Conservation (phyloP, 2,329 filamentous ascomycete genomes). For the Aureobasidium leucospermi region DNA sequence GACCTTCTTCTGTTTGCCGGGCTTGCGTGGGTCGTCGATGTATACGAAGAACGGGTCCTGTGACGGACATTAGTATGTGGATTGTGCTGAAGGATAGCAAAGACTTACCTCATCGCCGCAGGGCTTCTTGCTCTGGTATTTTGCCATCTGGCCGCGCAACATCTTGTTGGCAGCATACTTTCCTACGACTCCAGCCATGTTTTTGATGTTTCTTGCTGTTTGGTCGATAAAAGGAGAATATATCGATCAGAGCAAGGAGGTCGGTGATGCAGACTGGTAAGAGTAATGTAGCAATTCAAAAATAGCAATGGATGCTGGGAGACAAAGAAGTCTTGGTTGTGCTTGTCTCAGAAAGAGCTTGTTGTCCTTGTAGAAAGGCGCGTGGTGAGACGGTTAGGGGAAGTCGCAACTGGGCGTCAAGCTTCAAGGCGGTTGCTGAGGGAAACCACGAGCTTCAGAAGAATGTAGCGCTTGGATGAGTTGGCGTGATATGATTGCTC, state of each 20-base stretch:
- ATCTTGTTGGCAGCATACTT: conserved; percentile 46
- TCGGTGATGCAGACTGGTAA: background rate
- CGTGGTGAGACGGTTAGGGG: conserved; percentile 6
- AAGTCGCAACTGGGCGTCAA: background rate
- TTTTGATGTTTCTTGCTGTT: conserved; percentile 13
- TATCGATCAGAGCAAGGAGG: background rate
- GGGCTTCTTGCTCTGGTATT: conserved; percentile 39
- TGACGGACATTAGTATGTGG: conserved; percentile 13
- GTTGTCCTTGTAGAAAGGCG: background rate
- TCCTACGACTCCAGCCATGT: conserved; percentile 39
- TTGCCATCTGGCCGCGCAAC: conserved; percentile 39
- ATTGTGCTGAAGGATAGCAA: conserved; percentile 1
- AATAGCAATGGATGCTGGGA: background rate
- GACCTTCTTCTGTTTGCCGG: conserved; percentile 71
- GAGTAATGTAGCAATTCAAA: background rate
- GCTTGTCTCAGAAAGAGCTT: background rate
- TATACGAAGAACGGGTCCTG: conserved; percentile 89
- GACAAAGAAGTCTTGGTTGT: background rate
- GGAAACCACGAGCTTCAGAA: conserved; percentile 4
- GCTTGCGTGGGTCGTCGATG: conserved; percentile 64
- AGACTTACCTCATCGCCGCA: conserved; percentile 34
- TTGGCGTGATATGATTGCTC: background rate
- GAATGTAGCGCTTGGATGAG: background rate
- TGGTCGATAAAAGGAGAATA: background rate
- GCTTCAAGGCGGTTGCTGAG: conserved; percentile 7